phyloP scores from a whole-genome alignment of 2,329 filamentous ascomycete species.

The Neonectria sp. region DNA sequence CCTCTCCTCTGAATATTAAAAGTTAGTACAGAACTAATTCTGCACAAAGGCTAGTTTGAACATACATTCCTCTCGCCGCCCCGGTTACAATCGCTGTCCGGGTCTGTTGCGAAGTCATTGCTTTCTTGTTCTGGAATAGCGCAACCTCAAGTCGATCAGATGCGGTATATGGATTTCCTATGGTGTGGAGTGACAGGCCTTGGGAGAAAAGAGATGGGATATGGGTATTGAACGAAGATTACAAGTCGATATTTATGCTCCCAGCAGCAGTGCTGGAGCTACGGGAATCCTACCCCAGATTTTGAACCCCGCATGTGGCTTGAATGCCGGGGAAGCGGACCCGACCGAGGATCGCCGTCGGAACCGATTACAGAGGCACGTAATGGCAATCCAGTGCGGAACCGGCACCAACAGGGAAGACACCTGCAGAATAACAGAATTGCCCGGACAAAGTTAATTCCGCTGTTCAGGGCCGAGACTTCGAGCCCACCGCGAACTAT shows the following conservation, averaged over 20 bases:
- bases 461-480: too few relatives aligned
- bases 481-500: too few relatives aligned
- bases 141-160: background rate
- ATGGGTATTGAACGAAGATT: background rate
- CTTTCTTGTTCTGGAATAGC: background rate
- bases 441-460: too few relatives aligned
- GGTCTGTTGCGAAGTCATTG: constrained; percentile 8
- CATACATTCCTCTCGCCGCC: constrained; percentile 27
- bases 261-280: background rate
- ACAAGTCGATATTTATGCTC: background rate
- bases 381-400: background rate
- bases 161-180: background rate
- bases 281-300: background rate
- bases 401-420: too few relatives aligned
- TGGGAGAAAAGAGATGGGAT: background rate
- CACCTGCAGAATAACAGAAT: background rate
- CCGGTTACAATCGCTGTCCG: constrained; percentile 28
- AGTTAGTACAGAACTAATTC: background rate
- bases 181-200: background rate
- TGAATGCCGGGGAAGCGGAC: background rate
- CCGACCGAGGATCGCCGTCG: background rate
- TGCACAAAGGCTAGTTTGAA: background rate
- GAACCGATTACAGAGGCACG: background rate
- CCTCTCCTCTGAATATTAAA: constrained; percentile 64
- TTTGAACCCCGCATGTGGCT: background rate